These are phyloP conservation scores for Fusarium zealandicum DNA, from an alignment of 2,329 filamentous ascomycete species.

Conservation along the genomic window DNA sequence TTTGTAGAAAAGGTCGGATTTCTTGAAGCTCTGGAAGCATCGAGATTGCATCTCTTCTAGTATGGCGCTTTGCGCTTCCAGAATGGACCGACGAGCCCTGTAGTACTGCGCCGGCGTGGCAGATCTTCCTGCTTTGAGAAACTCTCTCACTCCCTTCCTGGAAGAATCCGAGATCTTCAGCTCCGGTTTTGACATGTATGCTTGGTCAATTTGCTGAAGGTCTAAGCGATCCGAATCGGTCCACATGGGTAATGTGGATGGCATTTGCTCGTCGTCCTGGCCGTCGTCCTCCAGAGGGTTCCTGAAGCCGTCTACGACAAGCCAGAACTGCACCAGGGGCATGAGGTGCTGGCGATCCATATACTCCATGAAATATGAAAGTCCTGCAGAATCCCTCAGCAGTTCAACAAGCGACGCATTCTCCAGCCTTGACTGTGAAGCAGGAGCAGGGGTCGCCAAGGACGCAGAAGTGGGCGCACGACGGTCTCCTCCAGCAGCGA, in stretches of 20 bases:
- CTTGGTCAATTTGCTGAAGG: slow-evolving; percentile 88
- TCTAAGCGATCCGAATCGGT: slow-evolving; percentile 85
- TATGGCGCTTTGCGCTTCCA: slow-evolving; percentile 82
- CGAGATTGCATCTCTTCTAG: slow-evolving; percentile 83
- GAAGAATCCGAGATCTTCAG: slow-evolving; percentile 77
- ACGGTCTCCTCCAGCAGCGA: slow-evolving; percentile 72
- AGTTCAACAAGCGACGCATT: slow-evolving; percentile 82
- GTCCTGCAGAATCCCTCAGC: slow-evolving; percentile 85
- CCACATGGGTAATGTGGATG: slow-evolving; percentile 72
- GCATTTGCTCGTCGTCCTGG: slow-evolving; percentile 66
- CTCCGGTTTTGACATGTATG: slow-evolving; percentile 83
- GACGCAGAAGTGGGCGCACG: slow-evolving; percentile 41
- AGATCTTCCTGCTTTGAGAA: slow-evolving; percentile 77
- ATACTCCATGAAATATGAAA: slow-evolving; percentile 99
- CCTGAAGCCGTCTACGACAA: slow-evolving; percentile 95
- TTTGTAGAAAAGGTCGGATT: slow-evolving; percentile 94
- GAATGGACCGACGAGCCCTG: slow-evolving; percentile 78
- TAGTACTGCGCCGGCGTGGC: slow-evolving; percentile 85
- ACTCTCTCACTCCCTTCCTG: slow-evolving; percentile 74
- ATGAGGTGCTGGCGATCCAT: slow-evolving; percentile 93
- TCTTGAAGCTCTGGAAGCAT: slow-evolving; percentile 86
- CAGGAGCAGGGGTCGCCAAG: slow-evolving; percentile 26
- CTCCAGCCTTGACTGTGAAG: slow-evolving; percentile 68
- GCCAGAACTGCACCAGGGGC: slow-evolving; percentile 95
- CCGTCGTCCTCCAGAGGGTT: slow-evolving; percentile 88